Percentiles rank a stretch among this genome's conserved stretches.
phyloP scores from a whole-genome alignment of 2,329 filamentous ascomycete genomes.

The Pseudocercospora crystallina region DNA sequence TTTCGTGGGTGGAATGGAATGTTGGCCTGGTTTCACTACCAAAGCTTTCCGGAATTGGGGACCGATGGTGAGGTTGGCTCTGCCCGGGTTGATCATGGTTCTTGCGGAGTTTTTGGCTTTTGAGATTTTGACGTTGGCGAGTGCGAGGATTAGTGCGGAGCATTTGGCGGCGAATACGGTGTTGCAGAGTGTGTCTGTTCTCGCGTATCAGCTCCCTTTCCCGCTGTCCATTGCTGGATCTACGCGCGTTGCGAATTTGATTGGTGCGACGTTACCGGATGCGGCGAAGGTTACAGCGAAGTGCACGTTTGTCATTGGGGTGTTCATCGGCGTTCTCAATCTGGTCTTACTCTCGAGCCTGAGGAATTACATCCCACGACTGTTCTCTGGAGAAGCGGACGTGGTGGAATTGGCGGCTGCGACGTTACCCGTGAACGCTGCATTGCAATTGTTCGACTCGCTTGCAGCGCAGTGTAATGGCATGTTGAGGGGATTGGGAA shows the following conservation, averaged over 20 bases:
- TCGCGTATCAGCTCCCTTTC: conserved; percentile 91
- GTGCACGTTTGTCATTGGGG: conserved; percentile 68
- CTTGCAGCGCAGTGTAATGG: conserved; percentile 78
- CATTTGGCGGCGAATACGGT: conserved; percentile 87
- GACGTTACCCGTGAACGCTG: conserved; percentile 76
- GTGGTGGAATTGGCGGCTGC: conserved; percentile 64
- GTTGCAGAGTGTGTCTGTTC: conserved; percentile 71
- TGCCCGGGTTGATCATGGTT: conserved; percentile 91
- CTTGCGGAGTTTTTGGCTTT: conserved; percentile 86
- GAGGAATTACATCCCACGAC: conserved; percentile 69
- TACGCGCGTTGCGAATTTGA: conserved; percentile 86
- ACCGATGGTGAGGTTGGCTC: conserved; percentile 81
- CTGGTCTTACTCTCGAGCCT: conserved; percentile 67
- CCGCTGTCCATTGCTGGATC: conserved; percentile 84
- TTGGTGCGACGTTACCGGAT: conserved; percentile 78
- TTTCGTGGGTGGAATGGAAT: conserved; percentile 69
- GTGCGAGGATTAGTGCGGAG: conserved; percentile 75
- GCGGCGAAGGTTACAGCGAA: conserved; percentile 78
- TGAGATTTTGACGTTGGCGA: conserved; percentile 81
- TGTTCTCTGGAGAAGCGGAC: conserved; percentile 70
- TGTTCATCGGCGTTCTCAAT: conserved; percentile 76
- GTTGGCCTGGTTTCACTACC: conserved; percentile 77
- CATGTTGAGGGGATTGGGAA: conserved; percentile 79
- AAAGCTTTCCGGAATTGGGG: conserved; percentile 73
- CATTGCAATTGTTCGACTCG: conserved; percentile 88